phyloP scores from a whole-genome alignment of 768 basidiomycete species.

The Agrocybe praecox region DNA sequence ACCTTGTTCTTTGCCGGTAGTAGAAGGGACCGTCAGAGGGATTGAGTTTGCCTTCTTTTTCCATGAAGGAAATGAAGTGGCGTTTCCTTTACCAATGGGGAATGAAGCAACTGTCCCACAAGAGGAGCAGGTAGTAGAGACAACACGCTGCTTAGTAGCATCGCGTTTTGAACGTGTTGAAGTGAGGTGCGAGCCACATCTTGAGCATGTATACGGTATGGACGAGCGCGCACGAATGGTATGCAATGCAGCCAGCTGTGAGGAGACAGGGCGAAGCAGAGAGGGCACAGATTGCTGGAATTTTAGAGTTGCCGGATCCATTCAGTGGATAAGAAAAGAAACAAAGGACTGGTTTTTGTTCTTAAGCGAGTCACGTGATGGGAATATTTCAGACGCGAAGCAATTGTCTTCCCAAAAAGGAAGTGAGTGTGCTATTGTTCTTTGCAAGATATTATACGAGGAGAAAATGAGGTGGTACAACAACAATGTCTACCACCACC shows the following conservation, averaged over 20 bases:
- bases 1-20: neutral
- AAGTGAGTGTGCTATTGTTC: conserved; percentile 14
- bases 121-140: conserved; percentile 26
- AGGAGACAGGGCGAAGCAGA: conserved; percentile 51
- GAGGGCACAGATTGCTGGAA: conserved; percentile 52
- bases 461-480: neutral
- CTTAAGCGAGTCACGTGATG: conserved; percentile 11
- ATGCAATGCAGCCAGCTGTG: conserved; percentile 67
- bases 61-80: conserved; percentile 16
- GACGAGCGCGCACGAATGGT: conserved; percentile 36
- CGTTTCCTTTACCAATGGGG: conserved; percentile 19
- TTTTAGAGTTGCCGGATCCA: conserved; percentile 37
- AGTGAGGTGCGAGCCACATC: conserved; percentile 54
- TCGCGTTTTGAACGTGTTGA: conserved; percentile 30
- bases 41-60: neutral
- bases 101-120: conserved; percentile 28
- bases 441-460: conserved; percentile 1
- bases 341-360: neutral
- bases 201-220: conserved; percentile 39
- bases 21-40: neutral
- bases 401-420: conserved; percentile 16
- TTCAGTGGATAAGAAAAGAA: conserved; percentile 4
- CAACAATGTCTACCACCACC: conserved; percentile 21
- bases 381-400: neutral
- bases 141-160: conserved; percentile 15